phyloP scores from a whole-genome alignment of 306 rosid species.

The Carpinus fangiana region DNA sequence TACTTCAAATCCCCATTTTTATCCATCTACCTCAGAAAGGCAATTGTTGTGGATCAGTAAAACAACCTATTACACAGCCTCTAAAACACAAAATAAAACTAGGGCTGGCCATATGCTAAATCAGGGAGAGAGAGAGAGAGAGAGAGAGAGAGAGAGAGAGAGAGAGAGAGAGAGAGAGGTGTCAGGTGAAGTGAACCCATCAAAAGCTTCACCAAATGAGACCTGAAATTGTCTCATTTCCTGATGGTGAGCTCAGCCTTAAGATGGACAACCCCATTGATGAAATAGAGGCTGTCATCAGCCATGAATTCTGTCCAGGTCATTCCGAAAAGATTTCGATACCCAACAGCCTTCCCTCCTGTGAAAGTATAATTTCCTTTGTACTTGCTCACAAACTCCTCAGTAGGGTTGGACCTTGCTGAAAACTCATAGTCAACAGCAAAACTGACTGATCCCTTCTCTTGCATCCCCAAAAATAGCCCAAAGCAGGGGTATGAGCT shows the following conservation, averaged over 20 bases:
- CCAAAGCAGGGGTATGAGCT: constrained; percentile 44
- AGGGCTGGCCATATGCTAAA: background rate
- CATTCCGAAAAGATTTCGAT: constrained; percentile 35
- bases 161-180: background rate
- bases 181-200: too few relatives aligned
- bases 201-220: background rate
- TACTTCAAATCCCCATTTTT: too few relatives aligned
- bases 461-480: constrained; percentile 44
- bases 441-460: constrained; percentile 31
- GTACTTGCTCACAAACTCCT: constrained; percentile 34
- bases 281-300: constrained; percentile 40
- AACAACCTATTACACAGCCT: constrained; percentile 11
- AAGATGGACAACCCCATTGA: constrained; percentile 44
- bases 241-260: constrained; percentile 46
- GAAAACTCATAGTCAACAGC: constrained; percentile 46
- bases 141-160: background rate
- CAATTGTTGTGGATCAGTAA: constrained; percentile 1
- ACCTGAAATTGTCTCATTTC: constrained; percentile 26
- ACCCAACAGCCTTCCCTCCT: constrained; percentile 52
- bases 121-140: too few relatives aligned
- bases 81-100: background rate
- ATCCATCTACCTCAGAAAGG: background rate
- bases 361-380: constrained; percentile 44
- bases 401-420: constrained; percentile 36
- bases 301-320: constrained; percentile 45